Conservation (phyloP, 129 eudicot species). For the Saussurea involucrata region DNA sequence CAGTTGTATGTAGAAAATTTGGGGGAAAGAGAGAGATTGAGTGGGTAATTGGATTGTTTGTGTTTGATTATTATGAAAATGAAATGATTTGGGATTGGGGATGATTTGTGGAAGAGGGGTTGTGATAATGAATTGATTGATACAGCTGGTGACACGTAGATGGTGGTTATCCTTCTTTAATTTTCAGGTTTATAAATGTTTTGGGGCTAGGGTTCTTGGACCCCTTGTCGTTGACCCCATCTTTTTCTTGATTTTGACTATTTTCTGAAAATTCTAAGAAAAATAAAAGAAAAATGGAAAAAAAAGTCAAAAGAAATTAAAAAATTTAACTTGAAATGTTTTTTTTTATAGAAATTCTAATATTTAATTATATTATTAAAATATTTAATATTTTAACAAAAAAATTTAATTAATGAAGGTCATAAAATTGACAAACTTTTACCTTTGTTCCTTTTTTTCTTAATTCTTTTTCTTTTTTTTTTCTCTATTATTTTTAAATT, state of each 20-base stretch:
- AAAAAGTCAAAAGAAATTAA: too few relatives aligned
- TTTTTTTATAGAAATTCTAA: too few relatives aligned
- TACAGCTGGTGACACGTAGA: constrained; percentile 43
- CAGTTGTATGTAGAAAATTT: constrained; percentile 5
- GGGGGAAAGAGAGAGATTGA: constrained; percentile 7
- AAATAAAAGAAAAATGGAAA: too few relatives aligned
- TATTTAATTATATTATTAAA: too few relatives aligned
- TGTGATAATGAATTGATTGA: constrained; percentile 26
- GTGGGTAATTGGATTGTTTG: constrained; percentile 21
- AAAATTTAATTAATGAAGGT: too few relatives aligned
- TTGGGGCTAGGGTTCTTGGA: constrained; percentile 10
- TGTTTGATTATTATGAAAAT: neutral
- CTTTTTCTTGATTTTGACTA: constrained; percentile 27
- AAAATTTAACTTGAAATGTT: too few relatives aligned
- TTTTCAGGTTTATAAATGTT: neutral
- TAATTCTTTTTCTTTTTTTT: too few relatives aligned
- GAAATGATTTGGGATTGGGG: constrained; percentile 6
- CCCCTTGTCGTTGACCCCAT: constrained; percentile 8
- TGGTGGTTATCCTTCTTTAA: constrained; percentile 21
- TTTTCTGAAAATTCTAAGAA: neutral
- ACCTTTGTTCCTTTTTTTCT: too few relatives aligned
- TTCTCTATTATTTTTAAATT: too few relatives aligned
- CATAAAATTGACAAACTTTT: too few relatives aligned
- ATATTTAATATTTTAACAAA: too few relatives aligned
- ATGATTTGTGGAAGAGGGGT: constrained; percentile 4